Percentiles rank a stretch among this genome's conserved stretches.
Evolutionary conservation across 805 yeast genomes (phyloP).

Genomic region (Wickerhamiella qilinensis): DNA sequence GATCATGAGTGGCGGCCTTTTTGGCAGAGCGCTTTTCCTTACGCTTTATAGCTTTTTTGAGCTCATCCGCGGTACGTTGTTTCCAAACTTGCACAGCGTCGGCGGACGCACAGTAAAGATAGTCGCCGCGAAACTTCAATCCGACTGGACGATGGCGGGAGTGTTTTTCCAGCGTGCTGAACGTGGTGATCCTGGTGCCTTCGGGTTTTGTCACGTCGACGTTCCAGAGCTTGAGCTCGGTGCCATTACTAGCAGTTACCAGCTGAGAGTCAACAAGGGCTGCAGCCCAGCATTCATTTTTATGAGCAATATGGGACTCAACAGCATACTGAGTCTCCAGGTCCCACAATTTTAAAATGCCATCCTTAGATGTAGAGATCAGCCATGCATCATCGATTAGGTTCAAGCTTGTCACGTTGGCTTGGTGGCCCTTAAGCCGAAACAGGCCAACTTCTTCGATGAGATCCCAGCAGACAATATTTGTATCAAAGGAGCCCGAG

Average conservation of each 20-base stretch:
- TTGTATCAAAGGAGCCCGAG: slow-evolving; percentile 77
- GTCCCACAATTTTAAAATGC: slow-evolving; percentile 87
- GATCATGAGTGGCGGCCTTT: slow-evolving; percentile 23
- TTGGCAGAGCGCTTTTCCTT: slow-evolving; percentile 66
- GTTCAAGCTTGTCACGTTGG: slow-evolving; percentile 64
- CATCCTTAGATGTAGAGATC: slow-evolving; percentile 72
- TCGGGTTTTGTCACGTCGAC: slow-evolving; percentile 41
- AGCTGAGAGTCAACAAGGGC: slow-evolving; percentile 26
- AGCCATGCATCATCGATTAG: slow-evolving; percentile 48
- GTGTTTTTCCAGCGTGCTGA: slow-evolving; percentile 57
- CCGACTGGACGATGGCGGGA: slow-evolving; percentile 13
- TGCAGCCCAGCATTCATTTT: slow-evolving; percentile 74
- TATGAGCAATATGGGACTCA: slow-evolving; percentile 88
- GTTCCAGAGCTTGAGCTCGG: slow-evolving; percentile 72
- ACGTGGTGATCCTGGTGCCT: slow-evolving; percentile 35
- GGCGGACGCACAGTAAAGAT: slow-evolving; percentile 36
- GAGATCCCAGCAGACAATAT: slow-evolving; percentile 84
- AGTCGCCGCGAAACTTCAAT: slow-evolving; percentile 2
- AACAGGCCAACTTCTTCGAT: slow-evolving; percentile 81
- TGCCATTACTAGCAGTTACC: slow-evolving; percentile 64
- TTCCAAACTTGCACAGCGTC: slow-evolving; percentile 76
- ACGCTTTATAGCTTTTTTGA: slow-evolving; percentile 56
- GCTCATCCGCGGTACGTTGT: slow-evolving; percentile 59
- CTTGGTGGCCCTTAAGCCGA: slow-evolving; percentile 78
- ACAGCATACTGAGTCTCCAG: slow-evolving; percentile 73